phyloP scores from a whole-genome alignment of 495 filamentous ascomycete species.

The Penicillium angulare region DNA sequence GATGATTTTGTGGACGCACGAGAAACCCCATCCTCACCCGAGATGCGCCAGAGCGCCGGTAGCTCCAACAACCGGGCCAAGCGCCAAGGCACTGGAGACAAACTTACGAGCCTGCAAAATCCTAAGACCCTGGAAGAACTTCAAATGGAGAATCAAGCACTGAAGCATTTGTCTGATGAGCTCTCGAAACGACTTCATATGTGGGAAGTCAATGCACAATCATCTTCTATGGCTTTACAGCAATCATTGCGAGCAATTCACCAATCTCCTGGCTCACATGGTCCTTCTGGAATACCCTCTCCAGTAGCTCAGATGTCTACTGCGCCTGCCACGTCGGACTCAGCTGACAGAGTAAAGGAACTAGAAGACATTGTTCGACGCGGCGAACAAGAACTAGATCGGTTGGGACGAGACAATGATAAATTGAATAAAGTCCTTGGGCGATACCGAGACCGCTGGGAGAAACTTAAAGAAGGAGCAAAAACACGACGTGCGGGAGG shows the following conservation, averaged over 20 bases:
- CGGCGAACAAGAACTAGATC: conserved; percentile 56
- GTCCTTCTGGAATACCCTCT: conserved; percentile 27
- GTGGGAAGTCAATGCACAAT: conserved; percentile 84
- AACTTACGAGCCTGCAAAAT: conserved; percentile 30
- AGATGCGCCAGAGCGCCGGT: conserved; percentile 37
- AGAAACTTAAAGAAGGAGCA: conserved; percentile 80
- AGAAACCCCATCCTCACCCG: conserved; percentile 61
- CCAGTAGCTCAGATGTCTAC: conserved; percentile 21
- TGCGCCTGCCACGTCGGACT: conserved; percentile 24
- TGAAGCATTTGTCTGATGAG: conserved; percentile 73
- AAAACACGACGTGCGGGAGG: conserved; percentile 51
- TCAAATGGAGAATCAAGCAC: conserved; percentile 71
- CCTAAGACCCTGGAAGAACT: conserved; percentile 76
- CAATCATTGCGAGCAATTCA: conserved; percentile 72
- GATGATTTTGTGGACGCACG: conserved; percentile 84
- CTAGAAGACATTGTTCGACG: conserved; percentile 40
- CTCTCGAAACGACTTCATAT: conserved; percentile 75
- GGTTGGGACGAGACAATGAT: conserved; percentile 62
- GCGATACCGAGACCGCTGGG: conserved; percentile 76
- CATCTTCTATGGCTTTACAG: conserved; percentile 72
- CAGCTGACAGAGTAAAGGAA: conserved; percentile 46
- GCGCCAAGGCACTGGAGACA: conserved; percentile 25
- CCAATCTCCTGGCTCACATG: conserved; percentile 32
- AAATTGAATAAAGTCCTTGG: conserved; percentile 64
- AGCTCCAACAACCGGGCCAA: conserved; percentile 19